Conservation (phyloP, 176 grass and related monocot genomes). For the Carex kokanica region DNA sequence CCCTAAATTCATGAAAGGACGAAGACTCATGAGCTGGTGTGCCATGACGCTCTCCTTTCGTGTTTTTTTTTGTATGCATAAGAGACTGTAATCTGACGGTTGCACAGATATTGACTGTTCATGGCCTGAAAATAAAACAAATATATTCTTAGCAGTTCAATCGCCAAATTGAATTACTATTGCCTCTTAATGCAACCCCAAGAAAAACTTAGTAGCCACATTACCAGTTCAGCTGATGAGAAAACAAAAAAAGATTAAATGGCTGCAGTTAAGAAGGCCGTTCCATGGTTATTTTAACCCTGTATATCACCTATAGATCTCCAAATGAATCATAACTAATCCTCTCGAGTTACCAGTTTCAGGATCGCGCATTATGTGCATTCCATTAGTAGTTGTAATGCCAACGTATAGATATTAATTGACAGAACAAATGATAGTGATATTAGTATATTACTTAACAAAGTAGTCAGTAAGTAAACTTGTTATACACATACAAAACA, state of each 20-base stretch:
- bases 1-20: background rate
- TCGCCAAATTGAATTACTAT: background rate
- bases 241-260: background rate
- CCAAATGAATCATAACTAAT: conserved; percentile 98
- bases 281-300: background rate
- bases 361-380: conserved; percentile 89
- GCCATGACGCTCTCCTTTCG: conserved; percentile 87
- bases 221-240: background rate
- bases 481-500: background rate
- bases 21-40: conserved; percentile 63
- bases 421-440: too few relatives aligned
- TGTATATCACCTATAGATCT: too few relatives aligned
- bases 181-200: conserved; percentile 1
- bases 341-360: conserved; percentile 93
- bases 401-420: background rate
- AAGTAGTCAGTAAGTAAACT: conserved; percentile 9
- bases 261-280: background rate
- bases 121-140: conserved; percentile 54
- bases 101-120: conserved; percentile 91
- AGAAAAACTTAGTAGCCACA: conserved; percentile 4
- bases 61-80: conserved; percentile 97
- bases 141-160: background rate
- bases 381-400: conserved; percentile 19
- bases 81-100: conserved; percentile 82
- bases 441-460: too few relatives aligned